Percentiles rank a stretch among this genome's conserved stretches.
These are phyloP conservation scores for Asterionellopsis glacialis DNA, from an alignment of 108 stramenopile genomes.

Conservation along the genomic window DNA sequence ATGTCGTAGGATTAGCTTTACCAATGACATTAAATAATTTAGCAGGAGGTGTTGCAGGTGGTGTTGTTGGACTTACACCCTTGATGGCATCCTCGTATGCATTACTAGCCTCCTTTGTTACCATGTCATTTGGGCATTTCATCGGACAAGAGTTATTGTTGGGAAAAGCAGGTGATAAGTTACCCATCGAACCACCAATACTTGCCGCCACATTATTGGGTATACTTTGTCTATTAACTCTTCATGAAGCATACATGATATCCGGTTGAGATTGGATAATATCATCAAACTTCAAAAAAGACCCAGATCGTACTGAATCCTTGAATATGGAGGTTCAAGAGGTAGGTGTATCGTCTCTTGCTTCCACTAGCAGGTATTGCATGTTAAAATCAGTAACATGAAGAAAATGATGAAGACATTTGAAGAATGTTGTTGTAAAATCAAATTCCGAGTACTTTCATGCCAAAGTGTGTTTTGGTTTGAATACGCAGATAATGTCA, in stretches of 20 bases:
- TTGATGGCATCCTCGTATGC: slow-evolving; percentile 14
- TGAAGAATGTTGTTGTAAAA: no score
- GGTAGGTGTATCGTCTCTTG: no score
- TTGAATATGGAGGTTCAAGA: no score
- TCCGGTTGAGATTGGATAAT: no score
- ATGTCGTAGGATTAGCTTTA: slow-evolving; percentile 14
- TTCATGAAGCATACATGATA: slow-evolving; percentile 8
- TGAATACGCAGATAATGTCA: no score
- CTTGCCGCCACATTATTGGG: slow-evolving; percentile 1
- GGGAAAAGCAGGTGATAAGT: neutral
- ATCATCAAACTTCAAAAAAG: no score
- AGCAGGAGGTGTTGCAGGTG: slow-evolving; percentile 48
- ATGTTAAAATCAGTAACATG: no score
- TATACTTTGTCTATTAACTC: slow-evolving; percentile 9
- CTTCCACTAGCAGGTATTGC: no score
- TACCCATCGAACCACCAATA: slow-evolving; percentile 1
- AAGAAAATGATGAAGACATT: no score
- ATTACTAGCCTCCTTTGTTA: slow-evolving; percentile 25
- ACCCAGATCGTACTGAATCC: no score
- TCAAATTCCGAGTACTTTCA: no score
- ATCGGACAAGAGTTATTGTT: slow-evolving; percentile 4
- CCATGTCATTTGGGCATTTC: slow-evolving; percentile 22
- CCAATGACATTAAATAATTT: slow-evolving; percentile 61
- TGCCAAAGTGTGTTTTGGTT: no score
- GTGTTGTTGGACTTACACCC: slow-evolving; percentile 29